phyloP scores from a whole-genome alignment of 1,139 yeast genomes.

The Lodderomyces oxycetoniae region DNA sequence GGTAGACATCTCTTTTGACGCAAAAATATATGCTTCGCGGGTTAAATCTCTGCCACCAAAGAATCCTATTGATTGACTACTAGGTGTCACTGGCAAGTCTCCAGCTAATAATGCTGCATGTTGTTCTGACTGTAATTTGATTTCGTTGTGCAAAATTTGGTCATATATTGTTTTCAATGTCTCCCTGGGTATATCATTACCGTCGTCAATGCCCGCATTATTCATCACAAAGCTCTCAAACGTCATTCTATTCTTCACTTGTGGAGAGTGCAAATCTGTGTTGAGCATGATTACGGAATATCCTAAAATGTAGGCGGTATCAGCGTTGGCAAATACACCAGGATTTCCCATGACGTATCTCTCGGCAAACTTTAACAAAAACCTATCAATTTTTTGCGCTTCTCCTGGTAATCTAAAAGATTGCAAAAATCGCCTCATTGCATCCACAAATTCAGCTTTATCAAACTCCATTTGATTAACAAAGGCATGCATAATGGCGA shows the following conservation, averaged over 20 bases:
- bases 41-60: slow-evolving; percentile 73
- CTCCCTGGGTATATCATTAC: slow-evolving; percentile 74
- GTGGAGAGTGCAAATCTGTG: slow-evolving; percentile 90
- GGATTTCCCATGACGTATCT: slow-evolving; percentile 88
- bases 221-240: slow-evolving; percentile 79
- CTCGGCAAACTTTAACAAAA: slow-evolving; percentile 95
- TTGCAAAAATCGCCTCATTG: slow-evolving; percentile 79
- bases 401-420: slow-evolving; percentile 95
- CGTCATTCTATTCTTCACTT: slow-evolving; percentile 81
- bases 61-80: slow-evolving; percentile 48
- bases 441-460: slow-evolving; percentile 69
- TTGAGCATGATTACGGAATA: slow-evolving; percentile 91
- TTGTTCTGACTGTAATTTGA: slow-evolving; percentile 87
- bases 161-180: slow-evolving; percentile 62
- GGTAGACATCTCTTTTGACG: slow-evolving; percentile 84
- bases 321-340: slow-evolving; percentile 79
- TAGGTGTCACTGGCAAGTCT: slow-evolving; percentile 36
- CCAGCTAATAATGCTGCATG: slow-evolving; percentile 84
- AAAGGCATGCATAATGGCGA: slow-evolving; percentile 88
- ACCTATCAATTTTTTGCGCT: slow-evolving; percentile 95
- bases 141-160: slow-evolving; percentile 79
- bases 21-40: slow-evolving; percentile 86
- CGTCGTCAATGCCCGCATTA: slow-evolving; percentile 92
- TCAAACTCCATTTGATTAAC: slow-evolving; percentile 84
- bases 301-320: slow-evolving; percentile 87